A percentile compares a stretch with the other conserved stretches of the same genome.
These are phyloP conservation scores for Sanghuangporus baumii DNA, from an alignment of 1,284 basidiomycete species.

Conservation along the genomic window DNA sequence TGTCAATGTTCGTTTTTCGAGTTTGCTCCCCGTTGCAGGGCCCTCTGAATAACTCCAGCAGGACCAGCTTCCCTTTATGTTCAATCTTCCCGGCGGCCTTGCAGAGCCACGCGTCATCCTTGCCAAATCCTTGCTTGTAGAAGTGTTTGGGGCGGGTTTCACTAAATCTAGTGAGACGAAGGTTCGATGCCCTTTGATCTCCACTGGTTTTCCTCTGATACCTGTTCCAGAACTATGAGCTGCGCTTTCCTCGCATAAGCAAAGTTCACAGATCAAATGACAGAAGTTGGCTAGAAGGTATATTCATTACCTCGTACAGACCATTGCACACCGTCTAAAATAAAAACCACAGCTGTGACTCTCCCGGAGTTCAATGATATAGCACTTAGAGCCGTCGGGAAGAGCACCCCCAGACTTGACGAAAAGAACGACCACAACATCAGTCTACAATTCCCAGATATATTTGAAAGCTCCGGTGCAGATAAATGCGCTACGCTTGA, in stretches of 20 bases:
- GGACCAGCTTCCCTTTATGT: constrained; percentile 14
- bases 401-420: neutral
- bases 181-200: constrained; percentile 38
- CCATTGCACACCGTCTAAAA: neutral
- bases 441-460: neutral
- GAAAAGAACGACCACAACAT: neutral
- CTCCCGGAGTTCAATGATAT: neutral
- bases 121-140: constrained; percentile 57
- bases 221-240: constrained; percentile 60
- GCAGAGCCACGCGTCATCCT: constrained; percentile 54
- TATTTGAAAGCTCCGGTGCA: neutral
- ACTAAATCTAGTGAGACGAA: constrained; percentile 47
- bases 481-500: neutral
- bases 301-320: constrained; percentile 22
- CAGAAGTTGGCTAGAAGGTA: constrained; percentile 55
- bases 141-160: constrained; percentile 79
- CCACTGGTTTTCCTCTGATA: constrained; percentile 3
- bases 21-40: neutral
- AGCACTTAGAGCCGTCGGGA: neutral
- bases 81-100: constrained; percentile 43
- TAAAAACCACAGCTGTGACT: neutral
- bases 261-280: constrained; percentile 60
- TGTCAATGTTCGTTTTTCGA: neutral
- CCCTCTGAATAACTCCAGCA: neutral
- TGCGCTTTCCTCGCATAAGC: constrained; percentile 74